Percentiles rank a stretch among this genome's conserved stretches.
Conservation (phyloP, 331 rosid species). For the Acacia concinna region DNA sequence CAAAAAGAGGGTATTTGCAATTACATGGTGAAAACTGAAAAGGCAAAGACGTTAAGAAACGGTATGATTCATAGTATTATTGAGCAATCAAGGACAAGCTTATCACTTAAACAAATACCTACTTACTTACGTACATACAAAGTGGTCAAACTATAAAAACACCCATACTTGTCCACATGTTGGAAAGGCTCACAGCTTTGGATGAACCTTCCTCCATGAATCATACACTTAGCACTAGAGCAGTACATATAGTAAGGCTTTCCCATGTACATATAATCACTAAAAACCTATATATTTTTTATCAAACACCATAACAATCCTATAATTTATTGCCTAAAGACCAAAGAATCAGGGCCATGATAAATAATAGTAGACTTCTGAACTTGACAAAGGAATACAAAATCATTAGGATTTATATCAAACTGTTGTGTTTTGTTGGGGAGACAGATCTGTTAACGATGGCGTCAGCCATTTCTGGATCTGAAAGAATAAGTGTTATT, state of each 20-base stretch:
- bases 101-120: conserved; percentile 22
- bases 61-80: conserved; percentile 35
- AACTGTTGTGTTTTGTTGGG: not conserved
- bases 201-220: conserved; percentile 44
- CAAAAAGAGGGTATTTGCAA: not conserved
- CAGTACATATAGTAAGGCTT: conserved; percentile 27
- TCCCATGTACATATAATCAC: conserved; percentile 49
- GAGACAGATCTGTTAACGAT: conserved; percentile 32
- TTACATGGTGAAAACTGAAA: not conserved
- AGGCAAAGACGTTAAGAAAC: conserved; percentile 12
- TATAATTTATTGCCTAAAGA: conserved; percentile 45
- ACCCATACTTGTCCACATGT: conserved; percentile 34
- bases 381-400: conserved; percentile 27
- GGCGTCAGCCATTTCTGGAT: conserved; percentile 46
- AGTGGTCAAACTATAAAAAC: conserved; percentile 34
- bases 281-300: conserved; percentile 33
- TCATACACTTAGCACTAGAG: conserved; percentile 33
- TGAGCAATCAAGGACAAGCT: conserved; percentile 43
- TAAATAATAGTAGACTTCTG: not conserved
- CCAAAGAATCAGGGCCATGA: conserved; percentile 42
- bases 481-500: conserved; percentile 42
- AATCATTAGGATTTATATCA: conserved; percentile 35
- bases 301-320: conserved; percentile 34
- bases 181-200: conserved; percentile 45
- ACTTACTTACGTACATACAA: not conserved